phyloP scores from a whole-genome alignment of 306 rosid species.

The Lathyrus oleraceus region DNA sequence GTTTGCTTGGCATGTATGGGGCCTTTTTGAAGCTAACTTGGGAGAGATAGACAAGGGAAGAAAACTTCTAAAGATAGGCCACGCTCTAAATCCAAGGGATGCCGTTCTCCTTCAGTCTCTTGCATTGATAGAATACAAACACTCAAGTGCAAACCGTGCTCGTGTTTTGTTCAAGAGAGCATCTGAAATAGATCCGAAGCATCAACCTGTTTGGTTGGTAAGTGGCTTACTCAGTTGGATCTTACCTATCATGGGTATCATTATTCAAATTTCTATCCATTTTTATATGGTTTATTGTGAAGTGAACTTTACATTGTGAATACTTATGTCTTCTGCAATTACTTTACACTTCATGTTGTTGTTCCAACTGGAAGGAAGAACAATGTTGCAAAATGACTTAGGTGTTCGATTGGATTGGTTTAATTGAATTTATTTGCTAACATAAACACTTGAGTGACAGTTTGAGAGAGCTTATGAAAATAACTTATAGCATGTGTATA shows the following conservation, averaged over 20 bases:
- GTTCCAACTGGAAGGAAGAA: not conserved
- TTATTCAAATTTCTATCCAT: conserved; percentile 1
- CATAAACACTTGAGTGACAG: not conserved
- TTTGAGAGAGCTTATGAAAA: not conserved
- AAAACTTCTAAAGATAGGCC: conserved; percentile 86
- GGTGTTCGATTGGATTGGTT: not conserved
- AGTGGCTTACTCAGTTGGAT: conserved; percentile 36
- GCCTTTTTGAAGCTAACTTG: conserved; percentile 78
- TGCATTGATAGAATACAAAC: conserved; percentile 82
- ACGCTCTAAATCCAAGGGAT: conserved; percentile 87
- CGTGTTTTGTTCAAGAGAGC: conserved; percentile 85
- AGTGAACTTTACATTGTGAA: conserved; percentile 15
- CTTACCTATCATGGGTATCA: conserved; percentile 20
- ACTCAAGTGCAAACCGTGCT: conserved; percentile 78
- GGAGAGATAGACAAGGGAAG: conserved; percentile 76
- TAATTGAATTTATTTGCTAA: not conserved
- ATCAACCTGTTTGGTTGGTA: conserved; percentile 98
- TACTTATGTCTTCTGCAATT: conserved; percentile 24
- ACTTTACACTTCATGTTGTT: not conserved
- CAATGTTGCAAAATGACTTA: conserved; percentile 10
- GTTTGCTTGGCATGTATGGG: conserved; percentile 98
- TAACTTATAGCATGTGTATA: not conserved
- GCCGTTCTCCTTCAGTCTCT: conserved; percentile 94
- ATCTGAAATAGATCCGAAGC: conserved; percentile 84
- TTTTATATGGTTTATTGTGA: conserved; percentile 16